Evolutionary conservation across 768 basidiomycete genomes (phyloP).

Genomic region (Pilatotrama ljubarskyi): DNA sequence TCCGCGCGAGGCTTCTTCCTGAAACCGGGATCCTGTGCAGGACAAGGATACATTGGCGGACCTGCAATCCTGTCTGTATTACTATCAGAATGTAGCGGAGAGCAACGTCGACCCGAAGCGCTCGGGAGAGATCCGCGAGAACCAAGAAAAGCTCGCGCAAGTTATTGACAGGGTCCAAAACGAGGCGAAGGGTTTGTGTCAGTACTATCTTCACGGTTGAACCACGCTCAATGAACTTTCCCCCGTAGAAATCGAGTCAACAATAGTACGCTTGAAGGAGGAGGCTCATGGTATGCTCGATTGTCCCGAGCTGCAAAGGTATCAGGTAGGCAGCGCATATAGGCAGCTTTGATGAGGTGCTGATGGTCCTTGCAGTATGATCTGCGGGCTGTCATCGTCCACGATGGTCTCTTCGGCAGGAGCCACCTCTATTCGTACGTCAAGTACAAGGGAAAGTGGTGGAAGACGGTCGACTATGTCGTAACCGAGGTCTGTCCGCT

Average conservation of each 20-base stretch:
- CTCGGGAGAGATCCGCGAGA: conserved; percentile 41
- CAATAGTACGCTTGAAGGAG: conserved; percentile 45
- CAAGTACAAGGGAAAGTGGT: conserved; percentile 68
- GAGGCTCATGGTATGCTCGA: conserved; percentile 53
- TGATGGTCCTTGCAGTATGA: conserved; percentile 57
- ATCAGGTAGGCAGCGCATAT: conserved; percentile 46
- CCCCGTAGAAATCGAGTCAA: conserved; percentile 59
- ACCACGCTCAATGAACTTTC: no score
- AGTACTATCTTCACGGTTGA: background rate
- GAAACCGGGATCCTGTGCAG: conserved; percentile 36
- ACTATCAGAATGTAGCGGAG: conserved; percentile 68
- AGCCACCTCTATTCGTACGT: conserved; percentile 81
- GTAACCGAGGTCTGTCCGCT: conserved; percentile 58
- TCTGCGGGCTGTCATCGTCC: conserved; percentile 73
- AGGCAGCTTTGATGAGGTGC: background rate
- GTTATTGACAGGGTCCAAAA: conserved; percentile 53
- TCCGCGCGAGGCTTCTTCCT: background rate
- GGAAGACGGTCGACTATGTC: conserved; percentile 73
- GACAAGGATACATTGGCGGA: conserved; percentile 63
- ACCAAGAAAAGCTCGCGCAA: conserved; percentile 51
- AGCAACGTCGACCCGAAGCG: conserved; percentile 49
- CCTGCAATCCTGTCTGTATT: conserved; percentile 61
- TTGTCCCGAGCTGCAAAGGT: conserved; percentile 62
- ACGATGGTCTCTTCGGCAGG: conserved; percentile 76
- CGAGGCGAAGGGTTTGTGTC: conserved; percentile 51